Conservation (phyloP, 169 alveolate genomes). For the Eimeria nieschulzi region DNA sequence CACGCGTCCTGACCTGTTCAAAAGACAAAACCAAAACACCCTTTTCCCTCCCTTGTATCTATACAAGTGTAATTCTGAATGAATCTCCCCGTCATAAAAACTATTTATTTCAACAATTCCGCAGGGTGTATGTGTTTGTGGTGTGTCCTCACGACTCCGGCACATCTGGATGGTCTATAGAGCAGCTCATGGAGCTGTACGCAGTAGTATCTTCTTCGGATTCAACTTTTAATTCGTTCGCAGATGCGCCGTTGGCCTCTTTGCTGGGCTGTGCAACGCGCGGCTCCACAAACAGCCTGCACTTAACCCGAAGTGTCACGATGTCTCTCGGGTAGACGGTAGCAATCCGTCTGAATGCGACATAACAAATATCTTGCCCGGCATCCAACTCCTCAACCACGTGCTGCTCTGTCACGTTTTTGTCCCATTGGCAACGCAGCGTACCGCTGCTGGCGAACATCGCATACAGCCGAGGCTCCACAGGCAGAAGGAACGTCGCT, state of each 20-base stretch:
- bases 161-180: slow-evolving; percentile 79
- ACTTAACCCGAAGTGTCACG: slow-evolving; percentile 76
- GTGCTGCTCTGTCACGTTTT: slow-evolving; percentile 71
- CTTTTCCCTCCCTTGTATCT: not conserved
- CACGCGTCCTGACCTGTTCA: slow-evolving; percentile 59
- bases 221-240: not conserved
- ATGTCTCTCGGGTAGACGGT: slow-evolving; percentile 81
- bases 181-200: slow-evolving; percentile 80
- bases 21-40: not conserved
- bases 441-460: slow-evolving; percentile 71
- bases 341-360: slow-evolving; percentile 78
- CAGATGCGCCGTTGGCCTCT: not conserved
- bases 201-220: slow-evolving; percentile 71
- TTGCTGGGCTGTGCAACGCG: not conserved
- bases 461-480: slow-evolving; percentile 55
- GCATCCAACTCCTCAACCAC: slow-evolving; percentile 73
- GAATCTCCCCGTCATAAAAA: no score
- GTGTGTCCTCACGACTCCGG: slow-evolving; percentile 76
- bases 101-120: not conserved
- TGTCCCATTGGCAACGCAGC: slow-evolving; percentile 78
- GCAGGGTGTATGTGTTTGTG: not conserved
- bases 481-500: slow-evolving; percentile 68
- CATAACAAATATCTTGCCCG: slow-evolving; percentile 78
- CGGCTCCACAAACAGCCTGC: slow-evolving; percentile 67
- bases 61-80: no score